phyloP scores from a whole-genome alignment of 2,329 filamentous ascomycete species.

The Huntiella bhutanensis region DNA sequence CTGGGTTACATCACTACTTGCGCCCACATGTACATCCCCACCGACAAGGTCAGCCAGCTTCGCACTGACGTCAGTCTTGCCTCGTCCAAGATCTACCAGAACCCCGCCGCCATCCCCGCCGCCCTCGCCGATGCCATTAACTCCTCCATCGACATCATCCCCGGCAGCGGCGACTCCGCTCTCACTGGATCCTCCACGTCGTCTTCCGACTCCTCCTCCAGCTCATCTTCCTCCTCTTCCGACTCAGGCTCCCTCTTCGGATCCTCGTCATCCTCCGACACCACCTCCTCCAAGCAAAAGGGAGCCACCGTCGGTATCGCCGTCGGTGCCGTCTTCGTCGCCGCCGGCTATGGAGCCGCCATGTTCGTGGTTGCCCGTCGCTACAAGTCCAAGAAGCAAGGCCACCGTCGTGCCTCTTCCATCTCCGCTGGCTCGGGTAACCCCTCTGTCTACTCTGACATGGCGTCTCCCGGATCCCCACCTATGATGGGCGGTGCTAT shows the following conservation, averaged over 20 bases:
- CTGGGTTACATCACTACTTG: conserved; percentile 70
- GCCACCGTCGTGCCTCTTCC: conserved; percentile 61
- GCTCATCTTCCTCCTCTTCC: not conserved
- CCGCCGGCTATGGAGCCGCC: conserved; percentile 73
- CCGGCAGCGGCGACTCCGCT: conserved; percentile 23
- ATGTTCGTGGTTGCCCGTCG: conserved; percentile 87
- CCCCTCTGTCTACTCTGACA: conserved; percentile 28
- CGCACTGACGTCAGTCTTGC: conserved; percentile 51
- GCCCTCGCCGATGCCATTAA: conserved; percentile 70
- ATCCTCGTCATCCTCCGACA: conserved; percentile 23
- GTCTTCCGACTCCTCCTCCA: not conserved
- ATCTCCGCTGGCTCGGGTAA: conserved; percentile 35
- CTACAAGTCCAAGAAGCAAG: conserved; percentile 70
- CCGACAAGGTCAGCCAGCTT: conserved; percentile 47
- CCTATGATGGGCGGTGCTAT: conserved; percentile 53
- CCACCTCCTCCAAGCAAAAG: conserved; percentile 38
- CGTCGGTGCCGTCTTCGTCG: conserved; percentile 57
- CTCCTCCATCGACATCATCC: conserved; percentile 51
- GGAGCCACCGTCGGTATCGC: conserved; percentile 52
- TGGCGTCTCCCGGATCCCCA: conserved; percentile 28
- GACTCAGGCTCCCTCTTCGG: conserved; percentile 13
- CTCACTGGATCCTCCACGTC: conserved; percentile 16
- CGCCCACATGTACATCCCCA: conserved; percentile 49
- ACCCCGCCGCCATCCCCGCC: conserved; percentile 43
- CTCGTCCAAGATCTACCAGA: conserved; percentile 56